Conservation (phyloP, 1,284 basidiomycete species). For the Naganishia sp. region DNA sequence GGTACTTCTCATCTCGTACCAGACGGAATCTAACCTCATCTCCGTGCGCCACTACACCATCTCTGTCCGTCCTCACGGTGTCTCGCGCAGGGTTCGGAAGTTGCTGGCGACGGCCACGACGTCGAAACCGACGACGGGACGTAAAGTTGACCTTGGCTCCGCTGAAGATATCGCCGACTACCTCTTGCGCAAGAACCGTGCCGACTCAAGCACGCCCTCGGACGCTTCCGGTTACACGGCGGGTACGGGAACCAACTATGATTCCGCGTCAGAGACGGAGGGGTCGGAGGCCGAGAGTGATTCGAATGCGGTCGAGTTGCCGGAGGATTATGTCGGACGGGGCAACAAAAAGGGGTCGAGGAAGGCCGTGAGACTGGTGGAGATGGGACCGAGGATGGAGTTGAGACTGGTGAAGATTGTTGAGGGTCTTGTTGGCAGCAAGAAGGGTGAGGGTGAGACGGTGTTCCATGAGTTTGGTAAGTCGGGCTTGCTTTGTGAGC, state of each 20-base stretch:
- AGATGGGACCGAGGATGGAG: constrained; percentile 95
- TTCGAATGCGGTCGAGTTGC: constrained; percentile 68
- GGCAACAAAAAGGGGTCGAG: constrained; percentile 89
- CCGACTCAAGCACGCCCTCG: constrained; percentile 40
- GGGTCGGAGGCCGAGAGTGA: constrained; percentile 76
- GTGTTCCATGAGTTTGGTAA: constrained; percentile 88
- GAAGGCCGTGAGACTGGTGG: constrained; percentile 86
- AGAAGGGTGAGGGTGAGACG: constrained; percentile 70
- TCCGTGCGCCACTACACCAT: constrained; percentile 95
- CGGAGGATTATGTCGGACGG: constrained; percentile 89
- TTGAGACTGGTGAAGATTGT: constrained; percentile 88
- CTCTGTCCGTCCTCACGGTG: constrained; percentile 89
- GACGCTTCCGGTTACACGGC: constrained; percentile 27
- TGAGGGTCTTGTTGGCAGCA: constrained; percentile 79
- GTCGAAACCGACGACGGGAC: constrained; percentile 46
- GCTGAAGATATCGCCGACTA: constrained; percentile 97
- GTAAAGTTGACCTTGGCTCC: constrained; percentile 74
- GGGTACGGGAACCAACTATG: constrained; percentile 62
- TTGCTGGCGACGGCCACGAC: constrained; percentile 63
- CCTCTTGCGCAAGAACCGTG: constrained; percentile 70
- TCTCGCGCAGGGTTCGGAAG: constrained; percentile 87
- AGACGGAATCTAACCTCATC: constrained; percentile 78
- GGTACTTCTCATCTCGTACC: constrained; percentile 91
- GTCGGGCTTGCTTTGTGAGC: constrained; percentile 41
- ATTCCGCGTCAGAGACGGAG: constrained; percentile 66